Evolutionary conservation across 495 filamentous ascomycete species (phyloP), one percentile per base, ranked within the genome.

Genomic region (Beverwykella pulmonaria): DNA sequence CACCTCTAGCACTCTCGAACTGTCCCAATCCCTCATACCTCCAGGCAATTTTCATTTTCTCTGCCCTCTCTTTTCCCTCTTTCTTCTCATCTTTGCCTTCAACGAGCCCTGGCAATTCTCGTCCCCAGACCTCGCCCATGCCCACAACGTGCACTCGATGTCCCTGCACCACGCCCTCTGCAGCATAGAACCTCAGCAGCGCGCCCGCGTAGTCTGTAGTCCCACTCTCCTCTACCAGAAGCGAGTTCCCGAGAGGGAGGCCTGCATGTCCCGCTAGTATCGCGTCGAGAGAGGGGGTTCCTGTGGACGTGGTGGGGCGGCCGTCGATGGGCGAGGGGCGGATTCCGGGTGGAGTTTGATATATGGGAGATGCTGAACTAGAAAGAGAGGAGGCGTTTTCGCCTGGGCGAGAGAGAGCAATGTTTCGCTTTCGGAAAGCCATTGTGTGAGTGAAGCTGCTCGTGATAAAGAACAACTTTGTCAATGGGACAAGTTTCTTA

Each of bases 11-110:
- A 49, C 80, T 81, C 44, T 82, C 81, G 78, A 85, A 82, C 59
- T 89, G 86, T 23, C 92, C 89, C 65, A 97, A 75, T 20, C 87
- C 84, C 75, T 97, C 93, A 78, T 98, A 98, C 76, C 94, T 81
- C 94, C 94, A 98, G 10, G 94, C 94, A 76, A 98, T 98, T 79
- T 96, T 97, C 94, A 98, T 98, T 75, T 86, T 89, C 60, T 95
- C 91, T 30, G 10, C 23, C 27, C 52, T 49, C 4, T 32, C 63
- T 27, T 65, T 73, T 27, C 48, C 48, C 59, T 66, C 75, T 44
- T 79, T 76, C 39, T 75, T 72, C 9, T 76, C 70, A 15, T 79
- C 81, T 15, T 76, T 77, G 14, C 74, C 79, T 8, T 82, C 83
- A 3, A 75, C 77, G 0, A 94, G 66, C 0, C 88, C 93, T 12